Evolutionary conservation across 169 alveolate species (phyloP).

Genomic region (Eimeria mitis): DNA sequence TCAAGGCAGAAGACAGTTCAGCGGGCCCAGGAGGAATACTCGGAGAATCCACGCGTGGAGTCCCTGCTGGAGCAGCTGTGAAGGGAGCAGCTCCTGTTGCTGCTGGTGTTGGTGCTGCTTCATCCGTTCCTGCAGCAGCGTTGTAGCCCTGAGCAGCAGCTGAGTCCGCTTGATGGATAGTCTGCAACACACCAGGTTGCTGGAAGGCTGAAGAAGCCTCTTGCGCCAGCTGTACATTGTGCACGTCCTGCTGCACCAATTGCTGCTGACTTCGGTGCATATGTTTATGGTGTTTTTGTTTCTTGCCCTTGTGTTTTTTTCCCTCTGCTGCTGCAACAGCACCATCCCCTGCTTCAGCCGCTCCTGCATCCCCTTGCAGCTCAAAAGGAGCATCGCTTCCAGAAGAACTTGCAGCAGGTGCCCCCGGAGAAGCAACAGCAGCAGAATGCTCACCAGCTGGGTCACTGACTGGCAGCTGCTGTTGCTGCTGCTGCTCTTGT

Average conservation of each 20-base stretch:
- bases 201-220: constrained; percentile 24
- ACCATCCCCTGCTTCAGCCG: constrained; percentile 9
- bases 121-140: constrained; percentile 1
- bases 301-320: constrained; percentile 19
- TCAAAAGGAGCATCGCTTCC: not conserved
- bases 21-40: constrained; percentile 15
- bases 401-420: not conserved
- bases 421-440: constrained; percentile 33
- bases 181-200: constrained; percentile 1
- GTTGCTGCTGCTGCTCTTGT: constrained; percentile 50
- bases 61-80: constrained; percentile 13
- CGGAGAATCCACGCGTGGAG: not conserved
- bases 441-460: constrained; percentile 16
- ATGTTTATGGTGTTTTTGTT: constrained; percentile 21
- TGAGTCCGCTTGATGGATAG: not conserved
- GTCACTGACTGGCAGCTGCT: not conserved
- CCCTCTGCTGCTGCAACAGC: not conserved
- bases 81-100: not conserved
- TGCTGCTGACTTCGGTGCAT: constrained; percentile 15
- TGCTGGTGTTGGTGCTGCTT: constrained; percentile 7
- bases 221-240: not conserved
- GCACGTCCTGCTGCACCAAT: constrained; percentile 1
- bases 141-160: not conserved
- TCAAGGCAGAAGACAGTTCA: not conserved
- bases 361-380: constrained; percentile 14